Evolutionary conservation across 768 basidiomycete genomes (phyloP), one percentile per base, ranked within the genome.

Genomic region (Termitomyces eurrhizus): DNA sequence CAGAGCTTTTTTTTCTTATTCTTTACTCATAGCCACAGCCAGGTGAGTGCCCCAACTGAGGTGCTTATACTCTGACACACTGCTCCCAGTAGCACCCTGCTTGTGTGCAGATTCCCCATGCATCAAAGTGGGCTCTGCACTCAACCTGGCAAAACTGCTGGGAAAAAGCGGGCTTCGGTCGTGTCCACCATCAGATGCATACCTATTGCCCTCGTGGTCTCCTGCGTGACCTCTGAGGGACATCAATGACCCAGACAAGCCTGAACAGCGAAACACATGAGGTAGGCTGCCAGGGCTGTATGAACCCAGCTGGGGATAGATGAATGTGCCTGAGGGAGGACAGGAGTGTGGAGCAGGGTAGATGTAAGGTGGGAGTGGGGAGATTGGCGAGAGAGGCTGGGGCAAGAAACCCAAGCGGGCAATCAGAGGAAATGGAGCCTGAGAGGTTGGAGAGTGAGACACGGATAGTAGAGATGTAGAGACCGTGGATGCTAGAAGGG

Each of bases 121-220:
- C 7, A 12, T 35, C 1, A 41, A 6, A 8, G 42, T 56, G 12
- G 55, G 55, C 32, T 44, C 55, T 39, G 81, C 65, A 29, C 83
- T 81, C 63, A 93, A 72, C 57, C 82, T 81, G 35, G 89, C 83
- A 72, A 93, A 95, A 68, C 83, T 90, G 64, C 84, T 88, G 3
- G 90, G 90, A 75, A 95, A 95, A 7, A 93, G 74, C 13, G 92
- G 92, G 64, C 86, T 83, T 0, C 90, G 80, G 64, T 91, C 89
- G 8, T 46, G 24, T 16, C 57, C 52, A 21, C 29, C 74, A 37
- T 26, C n/a, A 7, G 35, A 35, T 4, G 66, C n/a, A 18, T 85
- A 83, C 13, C 71, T 67, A 12, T 62, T 72, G 14, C 70, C 72
- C 21, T 69, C 65, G n/a, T 67, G 64, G 13, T 60, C 63, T 9